These are phyloP conservation scores for Venturia carpophila DNA, from an alignment of 2,329 filamentous ascomycete species.

Conservation along the genomic window DNA sequence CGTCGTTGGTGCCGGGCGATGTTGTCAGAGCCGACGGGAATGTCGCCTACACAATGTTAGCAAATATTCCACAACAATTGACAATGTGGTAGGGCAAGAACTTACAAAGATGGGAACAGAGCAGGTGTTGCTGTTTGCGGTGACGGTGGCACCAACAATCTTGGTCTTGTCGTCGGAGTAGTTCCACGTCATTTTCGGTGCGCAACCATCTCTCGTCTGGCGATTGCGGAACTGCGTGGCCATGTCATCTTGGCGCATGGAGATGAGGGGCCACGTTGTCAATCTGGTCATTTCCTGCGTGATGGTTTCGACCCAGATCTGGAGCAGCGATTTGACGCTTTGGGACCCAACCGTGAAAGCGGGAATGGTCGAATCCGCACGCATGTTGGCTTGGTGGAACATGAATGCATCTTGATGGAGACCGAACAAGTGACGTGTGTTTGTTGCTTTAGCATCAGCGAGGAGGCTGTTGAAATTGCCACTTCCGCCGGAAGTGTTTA, in stretches of 20 bases:
- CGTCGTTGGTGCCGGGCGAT: neutral
- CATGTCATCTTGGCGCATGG: slow-evolving; percentile 15
- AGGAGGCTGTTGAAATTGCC: slow-evolving; percentile 11
- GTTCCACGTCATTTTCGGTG: slow-evolving; percentile 42
- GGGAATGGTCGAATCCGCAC: slow-evolving; percentile 20
- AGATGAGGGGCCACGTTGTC: slow-evolving; percentile 11
- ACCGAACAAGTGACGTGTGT: slow-evolving; percentile 14
- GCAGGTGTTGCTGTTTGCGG: slow-evolving; percentile 12
- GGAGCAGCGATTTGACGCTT: slow-evolving; percentile 13
- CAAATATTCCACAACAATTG: slow-evolving; percentile 21
- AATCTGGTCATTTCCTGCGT: slow-evolving; percentile 12
- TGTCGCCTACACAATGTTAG: slow-evolving; percentile 23
- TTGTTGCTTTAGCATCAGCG: neutral
- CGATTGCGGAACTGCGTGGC: slow-evolving; percentile 5
- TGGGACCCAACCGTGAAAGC: slow-evolving; percentile 6
- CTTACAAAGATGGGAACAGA: slow-evolving; percentile 28
- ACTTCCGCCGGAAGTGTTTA: slow-evolving; percentile 9
- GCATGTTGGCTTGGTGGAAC: slow-evolving; percentile 18
- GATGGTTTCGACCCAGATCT: slow-evolving; percentile 16
- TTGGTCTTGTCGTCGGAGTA: slow-evolving; percentile 23
- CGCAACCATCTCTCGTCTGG: slow-evolving; percentile 32
- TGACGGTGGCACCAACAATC: slow-evolving; percentile 10
- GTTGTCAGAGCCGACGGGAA: slow-evolving; percentile 24
- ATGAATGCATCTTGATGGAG: slow-evolving; percentile 14
- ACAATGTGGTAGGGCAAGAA: slow-evolving; percentile 24